phyloP scores from a whole-genome alignment of 306 rosid species.

The Cucurbita ficifolia region DNA sequence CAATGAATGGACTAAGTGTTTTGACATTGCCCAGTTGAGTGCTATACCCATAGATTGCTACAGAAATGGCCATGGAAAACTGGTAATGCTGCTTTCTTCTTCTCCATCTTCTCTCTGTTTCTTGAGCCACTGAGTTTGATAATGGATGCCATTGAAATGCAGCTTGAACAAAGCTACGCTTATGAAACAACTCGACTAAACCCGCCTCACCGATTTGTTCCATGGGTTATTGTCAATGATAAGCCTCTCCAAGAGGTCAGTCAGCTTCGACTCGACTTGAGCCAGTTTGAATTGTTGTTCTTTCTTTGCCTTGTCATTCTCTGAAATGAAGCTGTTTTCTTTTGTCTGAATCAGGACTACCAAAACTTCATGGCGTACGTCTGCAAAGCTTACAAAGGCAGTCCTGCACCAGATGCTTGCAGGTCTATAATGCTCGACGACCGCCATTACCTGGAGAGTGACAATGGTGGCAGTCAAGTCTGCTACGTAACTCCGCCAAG shows the following conservation, averaged over 20 bases:
- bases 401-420: slow-evolving; percentile 14
- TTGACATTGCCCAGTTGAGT: slow-evolving; percentile 39
- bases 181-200: slow-evolving; percentile 45
- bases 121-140: not conserved
- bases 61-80: slow-evolving; percentile 46
- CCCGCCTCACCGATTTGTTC: slow-evolving; percentile 65
- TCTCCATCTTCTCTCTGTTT: slow-evolving; percentile 4
- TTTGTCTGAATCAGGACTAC: slow-evolving; percentile 9
- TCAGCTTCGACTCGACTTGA: not conserved
- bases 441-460: not conserved
- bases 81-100: slow-evolving; percentile 17
- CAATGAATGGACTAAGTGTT: slow-evolving; percentile 46
- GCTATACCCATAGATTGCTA: slow-evolving; percentile 49
- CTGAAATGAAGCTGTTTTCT: not conserved
- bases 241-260: slow-evolving; percentile 67
- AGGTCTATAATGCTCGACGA: not conserved
- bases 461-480: not conserved
- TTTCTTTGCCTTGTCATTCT: not conserved
- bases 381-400: slow-evolving; percentile 17
- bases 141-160: slow-evolving; percentile 1
- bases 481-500: not conserved
- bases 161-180: slow-evolving; percentile 53
- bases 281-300: not conserved
- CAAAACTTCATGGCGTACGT: slow-evolving; percentile 10
- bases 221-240: slow-evolving; percentile 72